Evolutionary conservation across 345 rosid genomes (phyloP).

Genomic region (Combretum micranthum): DNA sequence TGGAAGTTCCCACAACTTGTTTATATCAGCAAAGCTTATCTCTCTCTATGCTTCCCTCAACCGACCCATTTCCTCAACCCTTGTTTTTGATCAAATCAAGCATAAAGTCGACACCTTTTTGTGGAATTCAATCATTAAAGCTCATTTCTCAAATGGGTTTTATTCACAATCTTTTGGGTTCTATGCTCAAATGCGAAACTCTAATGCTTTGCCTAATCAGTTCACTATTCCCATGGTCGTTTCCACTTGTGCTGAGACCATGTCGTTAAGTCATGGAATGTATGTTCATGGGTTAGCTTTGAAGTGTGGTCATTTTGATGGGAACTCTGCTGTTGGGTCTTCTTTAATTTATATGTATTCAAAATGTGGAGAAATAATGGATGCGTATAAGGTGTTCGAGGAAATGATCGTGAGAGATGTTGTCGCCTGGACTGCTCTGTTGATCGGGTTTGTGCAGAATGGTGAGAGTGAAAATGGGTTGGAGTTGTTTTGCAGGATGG

Average conservation of each 20-base stretch:
- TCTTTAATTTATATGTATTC: conserved; percentile 54
- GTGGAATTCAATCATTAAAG: conserved; percentile 66
- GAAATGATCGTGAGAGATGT: conserved; percentile 57
- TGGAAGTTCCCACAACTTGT: conserved; percentile 43
- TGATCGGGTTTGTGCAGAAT: conserved; percentile 57
- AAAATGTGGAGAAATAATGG: conserved; percentile 33
- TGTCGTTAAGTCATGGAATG: conserved; percentile 28
- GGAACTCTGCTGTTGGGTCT: conserved; percentile 42
- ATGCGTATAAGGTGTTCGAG: conserved; percentile 44
- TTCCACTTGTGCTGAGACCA: conserved; percentile 51
- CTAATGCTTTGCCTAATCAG: conserved; percentile 23
- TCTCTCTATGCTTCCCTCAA: conserved; percentile 38
- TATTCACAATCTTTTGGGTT: conserved; percentile 31
- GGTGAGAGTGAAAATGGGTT: conserved; percentile 48
- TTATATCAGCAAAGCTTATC: conserved; percentile 56
- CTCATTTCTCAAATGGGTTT: conserved; percentile 50
- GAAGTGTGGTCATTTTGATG: conserved; percentile 37
- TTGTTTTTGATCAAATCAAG: conserved; percentile 30
- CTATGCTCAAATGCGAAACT: conserved; percentile 37
- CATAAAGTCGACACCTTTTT: conserved; percentile 41
- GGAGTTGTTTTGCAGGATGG: conserved; percentile 45
- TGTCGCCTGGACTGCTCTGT: conserved; percentile 61
- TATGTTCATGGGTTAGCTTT: conserved; percentile 39
- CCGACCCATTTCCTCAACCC: conserved; percentile 24
- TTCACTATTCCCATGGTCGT: conserved; percentile 65